Evolutionary conservation across 305 asterid species (phyloP).

Genomic region (Rubia balearica): DNA sequence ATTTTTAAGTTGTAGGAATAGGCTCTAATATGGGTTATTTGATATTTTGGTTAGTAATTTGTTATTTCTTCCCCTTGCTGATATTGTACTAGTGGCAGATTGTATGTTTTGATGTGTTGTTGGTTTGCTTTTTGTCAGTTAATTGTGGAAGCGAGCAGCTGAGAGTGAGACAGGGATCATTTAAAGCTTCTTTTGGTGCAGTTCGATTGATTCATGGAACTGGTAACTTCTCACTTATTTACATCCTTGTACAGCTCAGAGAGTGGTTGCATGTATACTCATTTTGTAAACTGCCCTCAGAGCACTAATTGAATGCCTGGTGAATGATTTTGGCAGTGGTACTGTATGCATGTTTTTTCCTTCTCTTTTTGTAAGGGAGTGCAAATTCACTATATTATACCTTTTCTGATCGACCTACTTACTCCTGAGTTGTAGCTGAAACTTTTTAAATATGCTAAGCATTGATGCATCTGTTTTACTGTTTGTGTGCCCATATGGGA

Average conservation of each 20-base stretch:
- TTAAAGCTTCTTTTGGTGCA: conserved; percentile 31
- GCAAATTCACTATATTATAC: not conserved
- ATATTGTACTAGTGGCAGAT: not conserved
- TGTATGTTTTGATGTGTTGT: conserved; percentile 8
- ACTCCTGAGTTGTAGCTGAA: not conserved
- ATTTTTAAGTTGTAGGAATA: not conserved
- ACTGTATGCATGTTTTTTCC: not conserved
- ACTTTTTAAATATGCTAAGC: not conserved
- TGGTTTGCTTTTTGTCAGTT: conserved; percentile 24
- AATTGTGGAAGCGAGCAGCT: conserved; percentile 36
- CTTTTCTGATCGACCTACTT: not conserved
- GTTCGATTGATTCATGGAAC: conserved; percentile 71
- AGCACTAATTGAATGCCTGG: not conserved
- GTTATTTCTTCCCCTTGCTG: not conserved
- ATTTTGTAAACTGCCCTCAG: not conserved
- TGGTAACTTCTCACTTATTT: conserved; percentile 38
- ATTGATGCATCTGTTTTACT: not conserved
- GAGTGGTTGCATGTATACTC: not conserved
- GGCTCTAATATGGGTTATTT: not conserved
- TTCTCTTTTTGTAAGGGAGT: not conserved
- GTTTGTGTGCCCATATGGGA: not conserved
- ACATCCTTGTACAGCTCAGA: not conserved
- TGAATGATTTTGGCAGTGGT: not conserved
- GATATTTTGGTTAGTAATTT: not conserved
- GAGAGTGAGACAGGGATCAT: conserved; percentile 37